Evolutionary conservation across 371 early-diverging fungal species (phyloP).

Genomic region (Capillidium rhysosporum): DNA sequence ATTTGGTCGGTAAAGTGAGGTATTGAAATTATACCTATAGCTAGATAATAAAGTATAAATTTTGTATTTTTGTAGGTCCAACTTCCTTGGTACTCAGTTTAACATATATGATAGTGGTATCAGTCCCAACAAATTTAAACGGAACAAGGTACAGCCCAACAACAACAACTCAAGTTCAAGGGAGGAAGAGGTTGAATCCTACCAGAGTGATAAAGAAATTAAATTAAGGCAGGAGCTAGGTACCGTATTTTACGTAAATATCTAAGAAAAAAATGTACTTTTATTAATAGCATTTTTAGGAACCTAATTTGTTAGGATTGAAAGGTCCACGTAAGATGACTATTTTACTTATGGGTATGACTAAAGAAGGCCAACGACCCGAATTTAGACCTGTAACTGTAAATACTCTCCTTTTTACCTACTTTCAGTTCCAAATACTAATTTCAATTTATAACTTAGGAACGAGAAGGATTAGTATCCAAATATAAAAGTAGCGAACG

Average conservation of each 20-base stretch:
- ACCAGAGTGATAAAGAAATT: background rate
- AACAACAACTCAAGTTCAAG: constrained; percentile 61
- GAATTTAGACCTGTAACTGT: constrained; percentile 32
- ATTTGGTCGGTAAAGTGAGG: constrained; percentile 38
- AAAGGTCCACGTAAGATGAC: constrained; percentile 90
- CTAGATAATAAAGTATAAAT: constrained; percentile 4
- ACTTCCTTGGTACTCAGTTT: constrained; percentile 75
- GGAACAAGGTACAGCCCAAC: constrained; percentile 3
- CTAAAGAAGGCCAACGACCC: constrained; percentile 33
- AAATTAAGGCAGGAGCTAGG: constrained; percentile 43
- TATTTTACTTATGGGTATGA: constrained; percentile 52
- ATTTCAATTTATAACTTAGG: background rate
- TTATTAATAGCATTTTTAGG: constrained; percentile 20
- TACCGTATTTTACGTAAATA: constrained; percentile 52
- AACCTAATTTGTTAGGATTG: constrained; percentile 72
- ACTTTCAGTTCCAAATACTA: too few species aligned
- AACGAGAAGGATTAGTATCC: background rate
- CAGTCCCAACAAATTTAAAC: constrained; percentile 20
- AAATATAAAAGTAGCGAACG: constrained; percentile 5
- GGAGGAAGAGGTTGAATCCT: constrained; percentile 80
- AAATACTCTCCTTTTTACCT: background rate
- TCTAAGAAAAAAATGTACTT: background rate
- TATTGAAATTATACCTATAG: constrained; percentile 9
- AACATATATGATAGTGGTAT: constrained; percentile 46
- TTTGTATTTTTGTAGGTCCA: constrained; percentile 26